A percentile compares a stretch with the other conserved stretches of the same genome.
These are phyloP conservation scores for Plantago ovata DNA, from an alignment of 257 asterid species.

Conservation along the genomic window DNA sequence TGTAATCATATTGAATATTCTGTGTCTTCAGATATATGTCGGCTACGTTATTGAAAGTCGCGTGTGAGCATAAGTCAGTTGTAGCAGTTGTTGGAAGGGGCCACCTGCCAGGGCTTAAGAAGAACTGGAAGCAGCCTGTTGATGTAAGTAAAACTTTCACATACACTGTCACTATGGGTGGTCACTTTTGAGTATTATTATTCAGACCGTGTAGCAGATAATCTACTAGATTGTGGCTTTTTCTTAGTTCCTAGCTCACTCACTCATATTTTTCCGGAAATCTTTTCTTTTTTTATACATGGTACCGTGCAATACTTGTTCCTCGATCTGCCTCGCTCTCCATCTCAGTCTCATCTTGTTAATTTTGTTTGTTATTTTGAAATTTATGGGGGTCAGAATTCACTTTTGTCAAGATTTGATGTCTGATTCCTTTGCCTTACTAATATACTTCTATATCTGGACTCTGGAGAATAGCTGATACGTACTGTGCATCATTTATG, in stretches of 20 bases:
- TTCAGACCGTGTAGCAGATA: too few relatives aligned
- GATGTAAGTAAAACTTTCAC: constrained; percentile 42
- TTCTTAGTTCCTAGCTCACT: too few relatives aligned
- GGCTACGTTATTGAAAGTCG: constrained; percentile 52
- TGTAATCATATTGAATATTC: neutral
- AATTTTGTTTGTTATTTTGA: too few relatives aligned
- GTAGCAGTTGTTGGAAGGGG: constrained; percentile 96
- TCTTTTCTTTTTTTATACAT: too few relatives aligned
- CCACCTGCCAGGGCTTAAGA: constrained; percentile 75
- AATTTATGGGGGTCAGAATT: too few relatives aligned
- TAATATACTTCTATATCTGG: too few relatives aligned
- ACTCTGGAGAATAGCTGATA: neutral
- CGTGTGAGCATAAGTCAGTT: constrained; percentile 79
- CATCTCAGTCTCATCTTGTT: too few relatives aligned
- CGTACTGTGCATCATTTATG: neutral
- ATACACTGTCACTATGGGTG: neutral
- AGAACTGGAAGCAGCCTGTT: constrained; percentile 80
- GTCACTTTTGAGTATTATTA: neutral
- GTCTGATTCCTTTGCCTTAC: neutral
- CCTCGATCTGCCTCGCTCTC: too few relatives aligned
- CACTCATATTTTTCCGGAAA: too few relatives aligned
- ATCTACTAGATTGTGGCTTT: too few relatives aligned
- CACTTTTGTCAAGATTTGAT: too few relatives aligned
- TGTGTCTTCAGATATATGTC: constrained; percentile 71
- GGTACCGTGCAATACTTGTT: too few relatives aligned